Percentiles rank a stretch among this genome's conserved stretches.
Conservation (phyloP, 192 early-diverging fungal genomes). For the Coemansia asiatica region DNA sequence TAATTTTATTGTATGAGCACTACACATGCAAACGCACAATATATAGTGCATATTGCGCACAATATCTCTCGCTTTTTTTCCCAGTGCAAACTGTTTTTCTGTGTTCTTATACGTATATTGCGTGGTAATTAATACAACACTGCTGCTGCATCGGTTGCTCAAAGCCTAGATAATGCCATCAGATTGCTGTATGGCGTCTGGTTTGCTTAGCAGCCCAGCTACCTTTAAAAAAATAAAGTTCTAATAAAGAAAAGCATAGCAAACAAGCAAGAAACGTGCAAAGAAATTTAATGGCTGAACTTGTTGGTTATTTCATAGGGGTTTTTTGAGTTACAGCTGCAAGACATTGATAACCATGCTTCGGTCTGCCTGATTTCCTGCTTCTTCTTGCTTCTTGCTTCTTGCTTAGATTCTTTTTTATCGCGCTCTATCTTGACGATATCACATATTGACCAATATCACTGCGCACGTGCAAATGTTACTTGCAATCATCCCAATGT, state of each 20-base stretch:
- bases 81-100: not conserved
- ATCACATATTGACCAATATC: not conserved
- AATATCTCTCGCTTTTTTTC: not conserved
- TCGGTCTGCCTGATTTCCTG: not conserved
- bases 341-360: not conserved
- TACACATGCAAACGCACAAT: not conserved
- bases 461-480: not conserved
- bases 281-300: too few species aligned
- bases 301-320: not conserved
- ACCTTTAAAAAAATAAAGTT: not conserved
- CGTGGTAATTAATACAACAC: not conserved
- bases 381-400: not conserved
- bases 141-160: not conserved
- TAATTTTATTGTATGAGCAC: not conserved
- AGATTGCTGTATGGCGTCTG: slow-evolving; percentile 4
- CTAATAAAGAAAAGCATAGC: not conserved
- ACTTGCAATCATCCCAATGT: not conserved
- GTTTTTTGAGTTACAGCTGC: not conserved
- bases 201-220: not conserved
- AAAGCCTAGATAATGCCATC: not conserved
- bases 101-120: not conserved
- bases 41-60: not conserved
- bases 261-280: not conserved
- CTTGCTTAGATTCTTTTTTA: not conserved
- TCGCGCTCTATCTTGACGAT: too few species aligned